Conservation (phyloP, 208 protist genomes). For the Acanthamoeba triangularis region DNA sequence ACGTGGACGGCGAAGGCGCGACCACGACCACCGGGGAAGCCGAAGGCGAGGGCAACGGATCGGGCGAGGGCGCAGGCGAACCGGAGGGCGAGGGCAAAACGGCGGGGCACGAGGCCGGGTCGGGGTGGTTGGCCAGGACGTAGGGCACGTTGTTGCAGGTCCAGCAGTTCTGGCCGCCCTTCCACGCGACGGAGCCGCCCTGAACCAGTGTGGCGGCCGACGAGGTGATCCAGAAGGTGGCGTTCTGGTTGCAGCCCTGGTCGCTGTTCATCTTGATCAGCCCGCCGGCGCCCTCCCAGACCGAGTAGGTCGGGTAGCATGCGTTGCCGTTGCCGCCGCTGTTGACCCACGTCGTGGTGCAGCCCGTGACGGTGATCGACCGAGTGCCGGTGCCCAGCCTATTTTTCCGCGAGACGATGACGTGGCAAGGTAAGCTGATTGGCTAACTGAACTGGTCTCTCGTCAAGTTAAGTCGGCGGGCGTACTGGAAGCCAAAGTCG, state of each 20-base stretch:
- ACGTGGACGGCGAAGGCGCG: too few relatives aligned
- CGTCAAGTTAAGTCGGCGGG: too few relatives aligned
- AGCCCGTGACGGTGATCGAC: not conserved
- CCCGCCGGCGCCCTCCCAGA: not conserved
- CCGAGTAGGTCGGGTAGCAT: not conserved
- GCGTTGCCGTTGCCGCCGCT: not conserved
- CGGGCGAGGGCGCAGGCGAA: too few relatives aligned
- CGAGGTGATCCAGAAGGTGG: slow-evolving; percentile 1
- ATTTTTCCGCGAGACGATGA: too few relatives aligned
- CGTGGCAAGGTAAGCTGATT: not conserved
- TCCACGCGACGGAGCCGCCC: not conserved
- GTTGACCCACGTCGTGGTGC: not conserved
- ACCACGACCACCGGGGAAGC: too few relatives aligned
- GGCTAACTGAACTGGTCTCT: too few relatives aligned
- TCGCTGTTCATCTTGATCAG: slow-evolving; percentile 8
- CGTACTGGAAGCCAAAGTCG: not conserved
- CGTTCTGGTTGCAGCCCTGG: not conserved
- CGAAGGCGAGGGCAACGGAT: not conserved
- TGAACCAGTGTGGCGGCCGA: not conserved
- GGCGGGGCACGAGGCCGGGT: not conserved
- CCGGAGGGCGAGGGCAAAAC: not conserved
- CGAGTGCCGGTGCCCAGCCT: too few relatives aligned
- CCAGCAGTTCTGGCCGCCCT: not conserved
- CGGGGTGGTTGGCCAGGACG: not conserved
- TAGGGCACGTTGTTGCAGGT: not conserved